Base-by-base conservation (phyloP, 2,329 filamentous ascomycete genomes). In the Chaetomiaceae sp. region DNA sequence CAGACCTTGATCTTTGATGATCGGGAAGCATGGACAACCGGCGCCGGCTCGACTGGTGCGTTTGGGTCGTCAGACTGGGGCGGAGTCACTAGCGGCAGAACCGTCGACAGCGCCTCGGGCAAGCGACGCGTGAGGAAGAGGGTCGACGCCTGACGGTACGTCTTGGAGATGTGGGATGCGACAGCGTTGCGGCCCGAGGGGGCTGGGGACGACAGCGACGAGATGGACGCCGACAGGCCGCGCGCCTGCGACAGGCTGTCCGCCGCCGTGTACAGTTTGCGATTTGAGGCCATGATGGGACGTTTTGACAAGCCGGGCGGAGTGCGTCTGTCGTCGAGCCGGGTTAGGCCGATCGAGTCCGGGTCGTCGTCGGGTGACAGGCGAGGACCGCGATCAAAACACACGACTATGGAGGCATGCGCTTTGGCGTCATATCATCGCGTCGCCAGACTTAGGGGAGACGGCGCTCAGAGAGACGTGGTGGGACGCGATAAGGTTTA, bases 91-190 rank as follows among this genome's bases (percentile, higher is more conserved):
- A 96, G 80, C 8, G 92, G 89, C 44, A 91, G 78, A 48, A 99
- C 81, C 4, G 88, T 91, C 20, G 89, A 88, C 27, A 96, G 78
- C 0, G 92, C 89, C 72, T 99, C 94, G 62, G 90, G 88, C 50
- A 97, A 77, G 44, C 92, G 88, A 70, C 94, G 91, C 70, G 94
- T 99, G 56, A 99, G 80, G 73, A 95, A 99, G 22, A 97, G 81
- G 60, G 94, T 91, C 6, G 91, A 95, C 29, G 94, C 89, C 74
- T 96, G 91, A 61, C 92, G 89, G 74, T 97, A 97, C 27, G 88
- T 88, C 72, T 94, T 94, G 62, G 92, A 94, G 65, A 96, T 88
- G 65, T 88, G 83, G 45, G 83, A 85, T 40, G 84, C 78, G 34
- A 79, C 78, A 50, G 83, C 77, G 39, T 77, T 78, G 56, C 84